A percentile compares a stretch with the other conserved stretches of the same genome.
Evolutionary conservation across 495 filamentous ascomycete genomes (phyloP).

Genomic region (Immersiella caudata): DNA sequence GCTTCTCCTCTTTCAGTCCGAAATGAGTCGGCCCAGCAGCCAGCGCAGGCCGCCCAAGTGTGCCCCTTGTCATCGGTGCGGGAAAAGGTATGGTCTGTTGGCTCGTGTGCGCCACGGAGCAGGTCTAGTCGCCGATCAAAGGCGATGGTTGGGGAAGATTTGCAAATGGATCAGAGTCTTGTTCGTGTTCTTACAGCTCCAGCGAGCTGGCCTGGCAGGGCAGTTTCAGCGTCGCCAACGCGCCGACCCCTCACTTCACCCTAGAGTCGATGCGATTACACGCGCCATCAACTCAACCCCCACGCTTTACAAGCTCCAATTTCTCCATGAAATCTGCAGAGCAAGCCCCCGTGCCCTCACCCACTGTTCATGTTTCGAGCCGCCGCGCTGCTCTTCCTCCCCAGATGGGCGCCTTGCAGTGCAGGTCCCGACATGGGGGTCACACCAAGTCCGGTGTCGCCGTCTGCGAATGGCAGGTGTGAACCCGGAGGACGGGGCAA

Average conservation of each 20-base stretch:
- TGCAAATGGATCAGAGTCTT: neutral
- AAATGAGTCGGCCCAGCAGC: neutral
- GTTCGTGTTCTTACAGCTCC: slow-evolving; percentile 5
- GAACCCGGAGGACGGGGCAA: neutral
- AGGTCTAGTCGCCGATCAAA: neutral
- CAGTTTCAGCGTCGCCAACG: neutral
- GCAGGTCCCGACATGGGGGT: slow-evolving; percentile 18
- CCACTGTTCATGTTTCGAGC: slow-evolving; percentile 10
- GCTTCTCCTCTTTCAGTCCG: neutral
- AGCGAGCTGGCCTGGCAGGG: slow-evolving; percentile 1
- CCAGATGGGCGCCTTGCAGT: slow-evolving; percentile 20
- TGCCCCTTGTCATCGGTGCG: neutral
- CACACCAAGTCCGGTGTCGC: slow-evolving; percentile 29
- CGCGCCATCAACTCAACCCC: slow-evolving; percentile 18
- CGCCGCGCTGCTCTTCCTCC: slow-evolving; percentile 20
- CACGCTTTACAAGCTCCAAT: slow-evolving; percentile 32
- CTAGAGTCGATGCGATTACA: slow-evolving; percentile 12
- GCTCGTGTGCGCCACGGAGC: neutral
- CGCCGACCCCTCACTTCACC: slow-evolving; percentile 19
- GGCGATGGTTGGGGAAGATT: neutral
- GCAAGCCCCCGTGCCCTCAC: slow-evolving; percentile 17
- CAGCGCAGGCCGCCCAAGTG: neutral
- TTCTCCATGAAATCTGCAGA: slow-evolving; percentile 27
- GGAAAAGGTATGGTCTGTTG: neutral
- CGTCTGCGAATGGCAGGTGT: slow-evolving; percentile 22